Conservation (phyloP, 2,329 filamentous ascomycete species). For the Calonectria pauciramosa region DNA sequence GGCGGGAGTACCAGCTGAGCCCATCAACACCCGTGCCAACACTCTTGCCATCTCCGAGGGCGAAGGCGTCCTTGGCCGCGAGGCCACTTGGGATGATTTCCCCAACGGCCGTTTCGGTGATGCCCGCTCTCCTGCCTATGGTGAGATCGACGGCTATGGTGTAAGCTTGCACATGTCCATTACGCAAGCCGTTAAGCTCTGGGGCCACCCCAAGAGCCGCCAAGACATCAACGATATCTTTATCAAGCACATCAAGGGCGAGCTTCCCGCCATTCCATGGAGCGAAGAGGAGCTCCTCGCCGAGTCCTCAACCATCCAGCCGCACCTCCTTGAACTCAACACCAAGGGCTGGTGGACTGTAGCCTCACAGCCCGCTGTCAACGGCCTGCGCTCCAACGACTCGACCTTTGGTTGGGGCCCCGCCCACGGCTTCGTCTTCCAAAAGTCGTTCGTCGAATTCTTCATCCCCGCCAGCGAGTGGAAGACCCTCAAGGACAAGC, state of each 20-base stretch:
- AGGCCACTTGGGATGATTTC: conserved; percentile 99
- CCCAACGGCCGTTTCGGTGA: conserved; percentile 97
- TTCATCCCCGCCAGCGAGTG: conserved; percentile 86
- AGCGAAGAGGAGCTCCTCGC: conserved; percentile 89
- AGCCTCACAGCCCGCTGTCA: conserved; percentile 93
- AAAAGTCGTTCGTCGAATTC: conserved; percentile 98
- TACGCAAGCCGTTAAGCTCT: conserved; percentile 85
- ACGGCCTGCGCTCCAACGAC: conserved; percentile 83
- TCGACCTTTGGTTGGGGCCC: conserved; percentile 94
- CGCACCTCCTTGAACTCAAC: conserved; percentile 83
- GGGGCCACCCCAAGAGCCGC: conserved; percentile 80
- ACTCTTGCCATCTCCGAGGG: conserved; percentile 95
- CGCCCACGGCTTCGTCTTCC: conserved; percentile 92
- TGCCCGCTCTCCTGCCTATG: conserved; percentile 91
- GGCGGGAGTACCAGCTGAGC: conserved; percentile 80
- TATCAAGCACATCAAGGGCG: conserved; percentile 82
- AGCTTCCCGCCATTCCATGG: conserved; percentile 89
- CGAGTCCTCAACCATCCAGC: conserved; percentile 86
- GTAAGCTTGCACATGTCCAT: conserved; percentile 93
- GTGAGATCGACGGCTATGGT: conserved; percentile 98
- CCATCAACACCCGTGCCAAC: conserved; percentile 83
- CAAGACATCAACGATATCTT: conserved; percentile 87
- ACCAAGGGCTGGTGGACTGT: conserved; percentile 94
- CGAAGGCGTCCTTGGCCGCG: conserved; percentile 87
- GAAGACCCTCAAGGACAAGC: conserved; percentile 72